Evolutionary conservation across 306 rosid species (phyloP).

Genomic region (Sindora glabra): DNA sequence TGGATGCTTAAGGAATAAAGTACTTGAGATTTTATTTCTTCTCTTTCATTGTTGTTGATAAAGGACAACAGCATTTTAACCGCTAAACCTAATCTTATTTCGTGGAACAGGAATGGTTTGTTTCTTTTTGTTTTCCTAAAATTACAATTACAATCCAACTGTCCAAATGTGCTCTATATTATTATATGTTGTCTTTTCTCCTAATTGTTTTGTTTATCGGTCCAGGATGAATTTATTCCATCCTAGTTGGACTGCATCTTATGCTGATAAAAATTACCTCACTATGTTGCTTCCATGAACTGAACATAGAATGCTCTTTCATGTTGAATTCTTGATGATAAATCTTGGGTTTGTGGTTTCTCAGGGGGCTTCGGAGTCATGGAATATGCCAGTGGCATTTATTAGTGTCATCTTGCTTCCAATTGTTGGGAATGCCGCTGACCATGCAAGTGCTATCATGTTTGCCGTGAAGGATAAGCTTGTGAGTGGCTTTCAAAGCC

Average conservation of each 20-base stretch:
- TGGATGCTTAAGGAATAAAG: neutral
- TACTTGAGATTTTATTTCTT: neutral
- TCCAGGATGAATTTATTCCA: conserved; percentile 1
- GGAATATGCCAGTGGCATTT: conserved; percentile 52
- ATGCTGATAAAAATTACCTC: neutral
- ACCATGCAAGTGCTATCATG: conserved; percentile 61
- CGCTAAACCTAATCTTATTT: neutral
- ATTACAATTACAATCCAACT: neutral
- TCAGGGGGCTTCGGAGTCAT: conserved; percentile 59
- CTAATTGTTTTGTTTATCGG: neutral
- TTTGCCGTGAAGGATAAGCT: conserved; percentile 75
- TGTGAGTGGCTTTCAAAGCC: no score
- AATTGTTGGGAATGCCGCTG: conserved; percentile 64
- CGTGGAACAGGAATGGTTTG: neutral
- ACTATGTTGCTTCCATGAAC: no score
- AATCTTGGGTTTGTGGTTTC: conserved; percentile 10
- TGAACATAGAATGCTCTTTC: no score
- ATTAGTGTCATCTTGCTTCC: conserved; percentile 65
- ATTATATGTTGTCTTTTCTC: neutral
- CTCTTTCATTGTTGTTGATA: neutral
- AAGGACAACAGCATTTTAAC: neutral
- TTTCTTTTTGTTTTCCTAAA: neutral
- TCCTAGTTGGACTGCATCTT: neutral
- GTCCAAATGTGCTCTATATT: neutral
- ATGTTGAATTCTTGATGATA: conserved; percentile 11